Evolutionary conservation across 495 filamentous ascomycete genomes (phyloP), one percentile per base, ranked within the genome.

Genomic region (Lichenothelia convexa): DNA sequence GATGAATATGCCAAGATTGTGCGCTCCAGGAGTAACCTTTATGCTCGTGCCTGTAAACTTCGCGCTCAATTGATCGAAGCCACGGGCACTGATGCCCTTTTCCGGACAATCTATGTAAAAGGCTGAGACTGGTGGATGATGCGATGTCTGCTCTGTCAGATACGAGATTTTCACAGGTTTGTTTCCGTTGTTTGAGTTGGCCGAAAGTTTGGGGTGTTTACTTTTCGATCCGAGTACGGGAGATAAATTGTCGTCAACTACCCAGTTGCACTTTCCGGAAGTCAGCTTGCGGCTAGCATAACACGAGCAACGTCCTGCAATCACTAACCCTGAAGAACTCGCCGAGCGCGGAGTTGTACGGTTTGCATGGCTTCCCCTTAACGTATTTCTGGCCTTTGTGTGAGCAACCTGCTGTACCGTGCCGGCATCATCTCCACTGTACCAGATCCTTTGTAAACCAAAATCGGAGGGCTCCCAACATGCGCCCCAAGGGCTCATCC

Each of bases 371-470:
- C 61, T 86, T 93, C 31, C 89, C 87, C 56, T 95, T 95, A 45
- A 93, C 82, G 48, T 93, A 97, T 72, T 95, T 97, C 67, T 79
- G 49, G 26, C 22, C 35, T 9, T 20, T 51, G 38, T 57, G 51
- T 35, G 19, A 46, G 34, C 19, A 48, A 27, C 23, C 9, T 38
- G 15, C 9, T 32, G 12, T 33, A 19, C 21, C 30, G 18, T 5
- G 30, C 15, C 23, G 17, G 16, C 9, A 7, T 31, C 35, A 13
- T 26, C 63, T 46, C 58, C 24, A 13, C 24, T 13, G 13, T 27
- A 79, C 74, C 62, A 97, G 54, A 52, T 97, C 89, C 53, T 95
- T 95, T 18, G 89, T 93, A 45, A 94, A 95, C 89, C 89, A 97
- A 54, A 97, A 97, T 22, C 89, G 72, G 48, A 93, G 58, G 21